These are phyloP conservation scores for Pseudogymnoascus sp. DNA, from an alignment of 2,329 filamentous ascomycete genomes.

Conservation along the genomic window DNA sequence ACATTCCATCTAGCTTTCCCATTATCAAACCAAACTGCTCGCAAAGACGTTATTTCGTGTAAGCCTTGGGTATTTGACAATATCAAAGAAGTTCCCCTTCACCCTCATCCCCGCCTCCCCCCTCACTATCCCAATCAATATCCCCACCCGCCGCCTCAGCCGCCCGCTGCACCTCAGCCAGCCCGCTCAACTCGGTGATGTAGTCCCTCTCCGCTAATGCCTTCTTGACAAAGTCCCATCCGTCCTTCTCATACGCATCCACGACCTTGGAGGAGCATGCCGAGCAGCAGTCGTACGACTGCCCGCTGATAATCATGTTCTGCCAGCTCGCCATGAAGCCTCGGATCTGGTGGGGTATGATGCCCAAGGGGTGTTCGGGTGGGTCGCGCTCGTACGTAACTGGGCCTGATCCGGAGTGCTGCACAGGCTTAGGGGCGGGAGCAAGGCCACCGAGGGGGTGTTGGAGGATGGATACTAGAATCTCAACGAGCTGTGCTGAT, in stretches of 20 bases:
- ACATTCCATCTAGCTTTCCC: not conserved
- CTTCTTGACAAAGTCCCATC: constrained; percentile 69
- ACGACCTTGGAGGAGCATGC: constrained; percentile 68
- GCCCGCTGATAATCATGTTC: constrained; percentile 64
- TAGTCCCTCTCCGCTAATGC: constrained; percentile 70
- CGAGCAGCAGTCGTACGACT: constrained; percentile 73
- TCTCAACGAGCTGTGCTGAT: constrained; percentile 81
- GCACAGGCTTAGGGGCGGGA: constrained; percentile 42
- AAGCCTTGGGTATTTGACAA: constrained; percentile 6
- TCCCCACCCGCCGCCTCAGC: constrained; percentile 42
- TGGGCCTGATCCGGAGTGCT: constrained; percentile 27
- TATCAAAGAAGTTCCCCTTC: constrained; percentile 31
- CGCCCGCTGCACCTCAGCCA: constrained; percentile 61
- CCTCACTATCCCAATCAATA: constrained; percentile 53
- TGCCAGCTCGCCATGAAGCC: constrained; percentile 69
- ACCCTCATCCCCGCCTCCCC: constrained; percentile 43
- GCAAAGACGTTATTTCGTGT: constrained; percentile 6
- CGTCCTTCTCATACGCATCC: constrained; percentile 55
- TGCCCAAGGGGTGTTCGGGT: constrained; percentile 52
- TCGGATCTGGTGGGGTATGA: constrained; percentile 73
- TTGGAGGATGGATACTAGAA: constrained; percentile 80
- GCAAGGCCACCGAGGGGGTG: constrained; percentile 65
- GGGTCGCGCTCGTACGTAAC: constrained; percentile 46
- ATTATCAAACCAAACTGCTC: not conserved
- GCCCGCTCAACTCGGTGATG: constrained; percentile 66